These are phyloP conservation scores for Pleurotus platypus DNA, from an alignment of 768 basidiomycete genomes.

Conservation along the genomic window DNA sequence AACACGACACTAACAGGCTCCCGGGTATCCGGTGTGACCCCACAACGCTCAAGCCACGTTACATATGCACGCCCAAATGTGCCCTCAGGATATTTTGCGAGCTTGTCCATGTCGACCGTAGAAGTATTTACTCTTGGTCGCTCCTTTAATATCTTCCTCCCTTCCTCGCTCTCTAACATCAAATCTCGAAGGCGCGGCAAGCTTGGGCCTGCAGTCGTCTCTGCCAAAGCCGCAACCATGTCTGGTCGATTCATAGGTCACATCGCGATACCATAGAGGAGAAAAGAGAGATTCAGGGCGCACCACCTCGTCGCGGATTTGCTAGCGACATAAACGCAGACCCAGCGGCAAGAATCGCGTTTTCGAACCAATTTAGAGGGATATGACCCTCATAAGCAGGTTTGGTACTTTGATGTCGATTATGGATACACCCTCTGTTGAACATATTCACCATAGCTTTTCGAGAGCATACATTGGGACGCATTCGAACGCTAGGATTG, in stretches of 20 bases:
- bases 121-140: slow-evolving; percentile 76
- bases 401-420: slow-evolving; percentile 19
- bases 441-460: background rate
- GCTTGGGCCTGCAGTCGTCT: slow-evolving; percentile 82
- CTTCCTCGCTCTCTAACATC: slow-evolving; percentile 80
- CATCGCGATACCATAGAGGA: background rate
- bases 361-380: slow-evolving; percentile 79
- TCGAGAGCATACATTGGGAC: background rate
- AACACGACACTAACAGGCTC: slow-evolving; percentile 58
- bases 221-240: slow-evolving; percentile 92
- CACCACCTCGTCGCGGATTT: slow-evolving; percentile 84
- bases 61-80: slow-evolving; percentile 85
- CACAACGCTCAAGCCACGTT: slow-evolving; percentile 85
- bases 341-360: slow-evolving; percentile 80
- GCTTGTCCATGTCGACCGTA: slow-evolving; percentile 67
- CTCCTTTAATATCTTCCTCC: slow-evolving; percentile 78
- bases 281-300: slow-evolving; percentile 19
- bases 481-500: background rate
- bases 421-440: slow-evolving; percentile 2
- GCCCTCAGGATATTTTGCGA: slow-evolving; percentile 68
- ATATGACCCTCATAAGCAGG: slow-evolving; percentile 78
- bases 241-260: slow-evolving; percentile 43
- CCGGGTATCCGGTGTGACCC: slow-evolving; percentile 90
- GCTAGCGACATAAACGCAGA: slow-evolving; percentile 79
- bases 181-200: slow-evolving; percentile 71